Evolutionary conservation across 164 flowering plant species (phyloP), one percentile per base, ranked within the genome.

Genomic region (Chloranthus sessilifolius): DNA sequence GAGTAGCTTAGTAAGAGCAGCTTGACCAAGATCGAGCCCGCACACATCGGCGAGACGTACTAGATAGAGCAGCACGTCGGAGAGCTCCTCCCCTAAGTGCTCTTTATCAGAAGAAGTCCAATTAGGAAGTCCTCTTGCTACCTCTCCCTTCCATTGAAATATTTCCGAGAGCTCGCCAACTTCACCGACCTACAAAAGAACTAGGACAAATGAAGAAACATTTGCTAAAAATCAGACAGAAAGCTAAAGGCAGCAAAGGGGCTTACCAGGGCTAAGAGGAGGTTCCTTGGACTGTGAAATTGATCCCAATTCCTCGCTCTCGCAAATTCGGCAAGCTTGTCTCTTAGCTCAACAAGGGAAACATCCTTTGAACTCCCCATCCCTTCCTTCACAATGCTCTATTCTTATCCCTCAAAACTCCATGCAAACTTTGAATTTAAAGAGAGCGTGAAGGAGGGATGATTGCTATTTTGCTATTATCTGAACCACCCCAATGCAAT

Each of bases 81-180:
- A 74, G 26, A 77, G 67, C 70, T 77, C 79, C 35, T 74, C 79
- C 17, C 66, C 76, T 17, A 77, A 43, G 50, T 77, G 78, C 59
- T 66, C 68, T 53, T 77, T 77, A 12, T 74, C 79, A 6, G 33
- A 59, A 7, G 25, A 31, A 27, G 35, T 66, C 79, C 77, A 77
- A 14, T 70, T 61, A 14, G 79, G 74, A 4, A 77, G 66, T 12
- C 79, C 79, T 55, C 53, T 74, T 19, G 49, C 69, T 3, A 77
- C 75, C 56, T 72, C 77, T 23, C 75, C 79, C 43, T 63, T 74
- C 79, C 82, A 77, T 21, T 73, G 78, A 45, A 76, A 73, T 63
- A 76, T 73, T 59, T 76, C 74, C 0, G 74, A 70, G 0, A 70
- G 55, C 55, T 70, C 75, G 8, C 75, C 75, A 7, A 74, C 74